Evolutionary conservation across 1,139 yeast genomes (phyloP).

Genomic region (Wickerhamomyces sp.): DNA sequence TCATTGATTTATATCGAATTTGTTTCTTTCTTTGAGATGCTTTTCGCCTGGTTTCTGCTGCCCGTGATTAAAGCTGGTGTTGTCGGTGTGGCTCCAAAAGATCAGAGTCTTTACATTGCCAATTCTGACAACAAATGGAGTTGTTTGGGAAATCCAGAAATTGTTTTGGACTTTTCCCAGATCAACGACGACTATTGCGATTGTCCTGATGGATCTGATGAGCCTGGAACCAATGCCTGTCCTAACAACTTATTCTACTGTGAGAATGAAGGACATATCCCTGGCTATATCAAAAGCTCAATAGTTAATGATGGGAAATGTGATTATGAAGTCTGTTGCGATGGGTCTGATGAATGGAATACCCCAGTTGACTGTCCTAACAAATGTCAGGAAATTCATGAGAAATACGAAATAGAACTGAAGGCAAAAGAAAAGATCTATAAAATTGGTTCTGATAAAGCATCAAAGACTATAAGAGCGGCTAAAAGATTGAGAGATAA

Average conservation of each 20-base stretch:
- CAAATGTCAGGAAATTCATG: slow-evolving; percentile 49
- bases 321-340: slow-evolving; percentile 88
- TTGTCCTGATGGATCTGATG: slow-evolving; percentile 98
- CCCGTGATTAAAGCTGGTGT: too few species aligned
- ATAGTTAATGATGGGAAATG: slow-evolving; percentile 88
- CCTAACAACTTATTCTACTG: slow-evolving; percentile 62
- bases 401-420: slow-evolving; percentile 30
- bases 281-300: slow-evolving; percentile 52
- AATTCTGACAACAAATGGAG: slow-evolving; percentile 49
- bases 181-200: slow-evolving; percentile 91
- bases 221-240: slow-evolving; percentile 94
- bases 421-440: slow-evolving; percentile 20
- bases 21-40: too few species aligned
- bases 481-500: slow-evolving; percentile 24
- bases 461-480: slow-evolving; percentile 23
- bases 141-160: slow-evolving; percentile 64
- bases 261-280: slow-evolving; percentile 64
- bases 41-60: too few species aligned
- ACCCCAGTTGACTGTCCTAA: slow-evolving; percentile 48
- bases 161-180: slow-evolving; percentile 53
- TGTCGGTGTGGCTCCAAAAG: slow-evolving; percentile 19
- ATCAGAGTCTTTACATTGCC: slow-evolving; percentile 50
- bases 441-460: slow-evolving; percentile 19
- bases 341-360: slow-evolving; percentile 80
- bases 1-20: too few species aligned